Percentiles rank a stretch among this genome's conserved stretches.
These are phyloP conservation scores for Chlorella sorokiniana DNA, from an alignment of 139 green algal species.

Conservation along the genomic window DNA sequence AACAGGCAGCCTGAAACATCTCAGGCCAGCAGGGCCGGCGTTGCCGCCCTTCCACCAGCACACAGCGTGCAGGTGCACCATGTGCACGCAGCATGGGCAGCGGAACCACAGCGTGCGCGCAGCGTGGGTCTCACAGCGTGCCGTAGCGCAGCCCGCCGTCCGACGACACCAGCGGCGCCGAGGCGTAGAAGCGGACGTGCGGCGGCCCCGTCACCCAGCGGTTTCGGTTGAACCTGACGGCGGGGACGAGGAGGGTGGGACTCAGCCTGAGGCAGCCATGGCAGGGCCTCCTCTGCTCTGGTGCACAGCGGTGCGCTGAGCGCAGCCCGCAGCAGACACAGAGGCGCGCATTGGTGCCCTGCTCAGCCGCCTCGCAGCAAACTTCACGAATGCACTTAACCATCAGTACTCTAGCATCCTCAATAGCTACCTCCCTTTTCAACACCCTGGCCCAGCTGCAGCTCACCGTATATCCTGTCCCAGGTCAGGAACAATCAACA, in stretches of 20 bases:
- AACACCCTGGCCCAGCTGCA: no score
- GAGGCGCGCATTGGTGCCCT: no score
- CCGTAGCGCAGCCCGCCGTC: neutral
- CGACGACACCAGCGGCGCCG: neutral
- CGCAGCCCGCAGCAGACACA: no score
- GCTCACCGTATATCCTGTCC: neutral
- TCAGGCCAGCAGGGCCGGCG: no score
- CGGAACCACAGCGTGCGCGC: neutral
- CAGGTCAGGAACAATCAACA: neutral
- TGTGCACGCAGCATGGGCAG: neutral
- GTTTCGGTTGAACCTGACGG: neutral
- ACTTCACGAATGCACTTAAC: no score
- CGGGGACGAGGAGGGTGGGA: neutral
- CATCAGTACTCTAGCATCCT: neutral
- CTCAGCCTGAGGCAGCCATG: neutral
- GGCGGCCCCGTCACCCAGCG: neutral
- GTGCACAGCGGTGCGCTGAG: no score
- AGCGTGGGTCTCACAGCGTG: neutral
- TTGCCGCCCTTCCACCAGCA: no score
- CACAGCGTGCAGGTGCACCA: neutral
- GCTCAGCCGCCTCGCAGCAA: no score
- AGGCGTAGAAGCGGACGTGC: neutral
- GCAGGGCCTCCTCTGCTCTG: neutral
- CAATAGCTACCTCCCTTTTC: neutral
- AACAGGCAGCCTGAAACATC: no score